Evolutionary conservation across 225 moss, liverwort and hornwort species (phyloP), one percentile per base, ranked within the genome.

Genomic region (Ulota crispa): DNA sequence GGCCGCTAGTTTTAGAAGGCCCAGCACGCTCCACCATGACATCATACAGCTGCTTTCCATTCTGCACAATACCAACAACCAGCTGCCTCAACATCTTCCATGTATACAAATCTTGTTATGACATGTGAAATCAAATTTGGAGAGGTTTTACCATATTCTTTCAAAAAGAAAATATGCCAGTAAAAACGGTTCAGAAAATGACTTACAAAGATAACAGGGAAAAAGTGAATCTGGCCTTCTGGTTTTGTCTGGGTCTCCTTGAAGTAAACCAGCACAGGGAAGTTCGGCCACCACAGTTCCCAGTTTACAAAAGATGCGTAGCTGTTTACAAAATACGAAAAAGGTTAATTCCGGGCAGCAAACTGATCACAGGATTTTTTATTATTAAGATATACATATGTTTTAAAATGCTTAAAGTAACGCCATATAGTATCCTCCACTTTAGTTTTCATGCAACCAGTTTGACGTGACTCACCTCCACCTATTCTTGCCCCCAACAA

Each of bases 171-270:
- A 27, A 9, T 57, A 5, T 42, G 42, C 63, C 16, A 68, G 2
- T 2, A 53, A 53, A 41, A 2, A 27, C 10, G n/a, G 62, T 75
- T 14, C 37, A 34, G 43, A 39, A 60, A 18, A 68, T 57, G 43
- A 78, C 96, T 90, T 89, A 96, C 96, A 86, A 89, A 89, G 72
- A 91, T 80, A 7, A 92, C 71, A 70, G 91, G 92, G 82, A 97
- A 97, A 86, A 97, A 97, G 78, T 97, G 97, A 72, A 95, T 85
- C 81, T 97, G 92, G 90, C 95, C 96, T 79, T 95, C 95, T 26
- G 95, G 93, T 85, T 97, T 97, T 24, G 93, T 97, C 80, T 96
- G 92, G 27, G 90, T 87, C 81, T 93, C 95, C 80, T 93, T 97
- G 88, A 93, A 97, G 83, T 94, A 97, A 8, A 94, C 97, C 53